phyloP scores from a whole-genome alignment of 495 filamentous ascomycete genomes.

The Acidiella bohemica region DNA sequence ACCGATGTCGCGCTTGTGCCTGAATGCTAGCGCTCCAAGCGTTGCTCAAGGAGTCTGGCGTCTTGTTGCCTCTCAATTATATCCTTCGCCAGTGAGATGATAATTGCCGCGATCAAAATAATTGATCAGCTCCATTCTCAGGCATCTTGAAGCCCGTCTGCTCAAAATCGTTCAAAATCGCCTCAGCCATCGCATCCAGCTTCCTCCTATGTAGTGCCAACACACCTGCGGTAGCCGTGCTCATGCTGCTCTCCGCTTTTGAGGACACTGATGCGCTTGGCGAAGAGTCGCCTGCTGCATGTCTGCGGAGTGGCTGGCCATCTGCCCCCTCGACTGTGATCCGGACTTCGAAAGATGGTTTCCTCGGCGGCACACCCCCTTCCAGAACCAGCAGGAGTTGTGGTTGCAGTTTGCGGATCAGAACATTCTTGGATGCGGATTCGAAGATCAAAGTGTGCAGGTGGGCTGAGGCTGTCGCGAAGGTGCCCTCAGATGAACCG shows the following conservation, averaged over 20 bases:
- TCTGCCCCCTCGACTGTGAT: conserved; percentile 23
- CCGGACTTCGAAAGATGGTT: conserved; percentile 20
- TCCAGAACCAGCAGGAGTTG: conserved; percentile 29
- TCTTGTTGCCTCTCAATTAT: neutral
- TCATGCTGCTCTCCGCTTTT: conserved; percentile 19
- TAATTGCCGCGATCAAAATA: no score
- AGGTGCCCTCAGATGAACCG: neutral
- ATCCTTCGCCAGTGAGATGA: conserved; percentile 4
- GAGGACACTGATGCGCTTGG: conserved; percentile 11
- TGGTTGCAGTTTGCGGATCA: conserved; percentile 29
- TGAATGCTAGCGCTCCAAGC: no score
- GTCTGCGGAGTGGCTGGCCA: conserved; percentile 16
- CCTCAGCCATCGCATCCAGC: conserved; percentile 27
- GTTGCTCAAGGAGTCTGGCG: no score
- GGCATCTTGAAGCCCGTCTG: conserved; percentile 29
- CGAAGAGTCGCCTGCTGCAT: conserved; percentile 1
- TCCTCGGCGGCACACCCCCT: conserved; percentile 27
- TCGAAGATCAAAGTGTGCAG: conserved; percentile 30
- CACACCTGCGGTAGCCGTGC: conserved; percentile 19
- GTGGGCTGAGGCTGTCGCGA: neutral
- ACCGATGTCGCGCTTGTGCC: no score
- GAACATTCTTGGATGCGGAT: conserved; percentile 25
- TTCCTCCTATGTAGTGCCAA: conserved; percentile 30
- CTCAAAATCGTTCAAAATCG: conserved; percentile 24
- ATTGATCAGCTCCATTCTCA: no score